Conservation (phyloP, 306 rosid species). For the Morella rubra region DNA sequence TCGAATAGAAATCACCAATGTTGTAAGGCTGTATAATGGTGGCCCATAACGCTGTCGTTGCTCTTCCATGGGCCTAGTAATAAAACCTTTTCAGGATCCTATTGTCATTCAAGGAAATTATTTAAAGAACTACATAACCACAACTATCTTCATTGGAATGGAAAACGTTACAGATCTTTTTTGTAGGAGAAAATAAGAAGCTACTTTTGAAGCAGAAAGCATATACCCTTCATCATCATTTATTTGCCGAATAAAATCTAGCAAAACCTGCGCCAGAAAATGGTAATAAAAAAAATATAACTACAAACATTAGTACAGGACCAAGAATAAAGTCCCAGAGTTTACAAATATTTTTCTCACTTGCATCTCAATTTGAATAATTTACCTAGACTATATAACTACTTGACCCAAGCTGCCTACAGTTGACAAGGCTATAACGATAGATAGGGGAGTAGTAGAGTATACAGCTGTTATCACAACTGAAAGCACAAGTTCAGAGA, state of each 20-base stretch:
- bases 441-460: background rate
- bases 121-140: background rate
- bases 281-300: constrained; percentile 4
- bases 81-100: constrained; percentile 18
- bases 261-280: constrained; percentile 70
- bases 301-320: background rate
- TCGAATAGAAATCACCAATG: constrained; percentile 62
- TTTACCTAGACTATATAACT: background rate
- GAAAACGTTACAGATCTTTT: background rate
- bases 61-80: constrained; percentile 95
- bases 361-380: constrained; percentile 17
- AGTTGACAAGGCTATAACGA: background rate
- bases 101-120: background rate
- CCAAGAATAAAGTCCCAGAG: background rate
- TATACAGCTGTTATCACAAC: background rate
- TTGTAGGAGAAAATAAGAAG: background rate
- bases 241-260: constrained; percentile 76
- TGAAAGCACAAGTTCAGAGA: background rate
- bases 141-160: background rate
- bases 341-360: constrained; percentile 12
- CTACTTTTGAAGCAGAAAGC: constrained; percentile 14
- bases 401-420: background rate
- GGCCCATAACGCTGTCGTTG: constrained; percentile 97
- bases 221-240: constrained; percentile 93
- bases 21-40: constrained; percentile 77